Evolutionary conservation across 345 rosid genomes (phyloP), one percentile per base, ranked within the genome.

Genomic region (Bruguiera gymnorhiza): DNA sequence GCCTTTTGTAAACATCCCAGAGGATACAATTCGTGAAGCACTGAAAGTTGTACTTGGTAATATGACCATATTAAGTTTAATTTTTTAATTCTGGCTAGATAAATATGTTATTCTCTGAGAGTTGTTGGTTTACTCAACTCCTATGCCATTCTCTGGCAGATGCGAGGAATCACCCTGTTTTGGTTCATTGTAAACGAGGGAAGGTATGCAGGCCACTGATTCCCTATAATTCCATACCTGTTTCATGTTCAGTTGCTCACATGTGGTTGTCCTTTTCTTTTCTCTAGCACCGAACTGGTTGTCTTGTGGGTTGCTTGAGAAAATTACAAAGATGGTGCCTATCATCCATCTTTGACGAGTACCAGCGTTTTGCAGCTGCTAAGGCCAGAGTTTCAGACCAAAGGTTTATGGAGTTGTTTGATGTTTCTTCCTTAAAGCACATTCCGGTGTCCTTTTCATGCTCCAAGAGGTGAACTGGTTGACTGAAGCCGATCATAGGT

Each of bases 351-450:
- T 87, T 89, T 18, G 97, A 94, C 1, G 98, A 94, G 84, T 94
- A 94, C 68, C 87, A 87, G 72, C 83, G 95, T 26, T 94, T 87
- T 65, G 97, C 98, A 32, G 98, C 95, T 6, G 93, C 93, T 6
- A 94, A 94, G 83, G 95, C 98, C 60, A 92, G 98, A 77, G 88
- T 87, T 59, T 80, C 96, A 3, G 97, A 91, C 83, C 91, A 89
- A 85, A 91, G 81, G 88, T 94, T 94, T 75, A 88, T 89, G 95
- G 98, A 91, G 83, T 73, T 83, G 76, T 89, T 94, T 73, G 96
- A 94, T 71, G 80, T 86, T 69, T 85, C 96, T 62, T 75, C 80
- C 86, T 76, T 93, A 71, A 88, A 83, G 79, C 85, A 89, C 58
- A 68, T 75, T 30, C 92, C 97, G 27, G 68, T 86, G 84, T 76